phyloP scores from a whole-genome alignment of 306 rosid genomes.

The Gynostemma pentaphyllum region DNA sequence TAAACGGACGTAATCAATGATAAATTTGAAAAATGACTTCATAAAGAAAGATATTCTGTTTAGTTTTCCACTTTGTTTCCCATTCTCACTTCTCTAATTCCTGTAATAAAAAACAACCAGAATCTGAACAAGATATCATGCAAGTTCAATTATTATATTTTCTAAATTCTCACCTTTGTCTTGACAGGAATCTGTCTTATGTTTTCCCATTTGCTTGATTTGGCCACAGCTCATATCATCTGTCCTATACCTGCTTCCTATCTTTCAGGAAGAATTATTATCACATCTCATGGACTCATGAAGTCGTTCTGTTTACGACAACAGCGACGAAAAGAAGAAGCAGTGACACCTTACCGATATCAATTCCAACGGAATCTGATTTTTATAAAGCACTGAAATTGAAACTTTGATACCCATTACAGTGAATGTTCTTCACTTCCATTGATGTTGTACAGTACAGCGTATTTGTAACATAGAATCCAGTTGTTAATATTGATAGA shows the following conservation, averaged over 20 bases:
- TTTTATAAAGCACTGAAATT: neutral
- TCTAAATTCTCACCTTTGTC: neutral
- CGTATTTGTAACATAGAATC: neutral
- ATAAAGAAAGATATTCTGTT: too few relatives aligned
- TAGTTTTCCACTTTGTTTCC: too few relatives aligned
- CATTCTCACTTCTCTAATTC: too few relatives aligned
- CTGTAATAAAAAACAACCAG: neutral
- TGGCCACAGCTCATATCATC: neutral
- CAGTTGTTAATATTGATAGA: neutral
- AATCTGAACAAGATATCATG: neutral
- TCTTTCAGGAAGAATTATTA: neutral
- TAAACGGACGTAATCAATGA: too few relatives aligned
- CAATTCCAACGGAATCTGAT: neutral
- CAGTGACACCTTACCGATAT: neutral
- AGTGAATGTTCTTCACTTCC: neutral
- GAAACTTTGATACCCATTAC: neutral
- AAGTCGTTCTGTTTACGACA: neutral
- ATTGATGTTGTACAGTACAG: conserved; percentile 3
- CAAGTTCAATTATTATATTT: neutral
- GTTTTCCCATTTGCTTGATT: neutral
- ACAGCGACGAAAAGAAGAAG: neutral
- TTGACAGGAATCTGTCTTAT: conserved; percentile 1
- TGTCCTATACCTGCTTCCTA: neutral
- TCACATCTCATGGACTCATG: neutral
- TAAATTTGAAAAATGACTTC: too few relatives aligned